These are phyloP conservation scores for Xylariomycetidae sp. DNA, from an alignment of 2,329 filamentous ascomycete genomes.

Conservation along the genomic window DNA sequence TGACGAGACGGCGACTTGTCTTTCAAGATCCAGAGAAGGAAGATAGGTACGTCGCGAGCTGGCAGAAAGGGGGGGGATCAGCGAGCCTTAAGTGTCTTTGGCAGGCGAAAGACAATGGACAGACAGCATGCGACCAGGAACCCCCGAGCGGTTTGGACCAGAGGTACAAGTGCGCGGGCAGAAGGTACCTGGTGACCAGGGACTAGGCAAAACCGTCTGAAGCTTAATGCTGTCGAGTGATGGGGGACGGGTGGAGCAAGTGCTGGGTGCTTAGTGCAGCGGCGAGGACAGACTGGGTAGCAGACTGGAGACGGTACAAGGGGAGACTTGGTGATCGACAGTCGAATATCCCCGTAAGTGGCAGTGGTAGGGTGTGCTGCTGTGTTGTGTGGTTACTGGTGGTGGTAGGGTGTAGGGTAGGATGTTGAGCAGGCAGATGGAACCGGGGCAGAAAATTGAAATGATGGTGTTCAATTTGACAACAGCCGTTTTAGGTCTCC, in stretches of 20 bases:
- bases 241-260: constrained; percentile 38
- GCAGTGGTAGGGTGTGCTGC: constrained; percentile 17
- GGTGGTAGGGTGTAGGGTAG: constrained; percentile 19
- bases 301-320: too few relatives aligned
- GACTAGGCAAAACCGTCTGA: constrained; percentile 32
- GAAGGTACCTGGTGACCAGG: constrained; percentile 34
- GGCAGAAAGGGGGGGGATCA: constrained; percentile 46
- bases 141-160: constrained; percentile 24
- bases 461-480: constrained; percentile 31
- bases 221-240: constrained; percentile 39
- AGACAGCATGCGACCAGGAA: constrained; percentile 29
- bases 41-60: constrained; percentile 31
- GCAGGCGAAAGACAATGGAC: constrained; percentile 30
- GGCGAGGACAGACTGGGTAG: too few relatives aligned
- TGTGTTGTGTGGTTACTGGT: constrained; percentile 5
- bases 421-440: constrained; percentile 22
- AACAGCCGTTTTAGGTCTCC: constrained; percentile 30
- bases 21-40: constrained; percentile 29
- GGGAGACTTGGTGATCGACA: constrained; percentile 55
- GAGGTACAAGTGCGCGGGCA: constrained; percentile 32
- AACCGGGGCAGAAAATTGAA: constrained; percentile 24
- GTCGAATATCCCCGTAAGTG: constrained; percentile 45
- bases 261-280: constrained; percentile 34
- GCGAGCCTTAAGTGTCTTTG: constrained; percentile 54
- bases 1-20: constrained; percentile 27